These are phyloP conservation scores for Penicillium sp. DNA, from an alignment of 2,329 filamentous ascomycete species.

Conservation along the genomic window DNA sequence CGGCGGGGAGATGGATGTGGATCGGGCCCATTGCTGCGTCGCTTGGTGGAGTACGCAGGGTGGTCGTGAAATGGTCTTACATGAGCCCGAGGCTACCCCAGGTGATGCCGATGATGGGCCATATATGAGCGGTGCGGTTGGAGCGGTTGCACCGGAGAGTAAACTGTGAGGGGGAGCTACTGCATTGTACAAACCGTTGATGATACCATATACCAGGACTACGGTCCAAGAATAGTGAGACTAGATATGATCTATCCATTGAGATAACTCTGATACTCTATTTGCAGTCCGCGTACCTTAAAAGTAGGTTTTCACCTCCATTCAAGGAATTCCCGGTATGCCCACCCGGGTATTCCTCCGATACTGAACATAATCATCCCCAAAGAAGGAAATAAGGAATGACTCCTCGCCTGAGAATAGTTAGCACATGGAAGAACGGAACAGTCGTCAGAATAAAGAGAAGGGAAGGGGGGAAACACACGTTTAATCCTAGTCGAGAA, in stretches of 20 bases:
- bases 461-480: slow-evolving; percentile 45
- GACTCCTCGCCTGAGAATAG: slow-evolving; percentile 72
- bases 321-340: slow-evolving; percentile 73
- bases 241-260: too few relatives aligned
- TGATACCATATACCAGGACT: slow-evolving; percentile 8
- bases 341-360: slow-evolving; percentile 70
- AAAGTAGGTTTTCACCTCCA: too few relatives aligned
- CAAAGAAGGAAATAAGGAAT: slow-evolving; percentile 80
- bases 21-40: slow-evolving; percentile 76
- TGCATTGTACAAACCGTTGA: neutral
- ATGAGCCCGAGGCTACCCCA: slow-evolving; percentile 38
- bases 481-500: slow-evolving; percentile 73
- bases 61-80: slow-evolving; percentile 61
- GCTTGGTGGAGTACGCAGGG: slow-evolving; percentile 80
- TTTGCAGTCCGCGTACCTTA: neutral
- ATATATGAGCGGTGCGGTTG: slow-evolving; percentile 62
- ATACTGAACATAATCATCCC: slow-evolving; percentile 78
- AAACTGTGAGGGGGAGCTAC: slow-evolving; percentile 49
- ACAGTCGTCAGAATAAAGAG: neutral
- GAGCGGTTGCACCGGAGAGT: slow-evolving; percentile 43
- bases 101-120: slow-evolving; percentile 34
- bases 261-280: too few relatives aligned
- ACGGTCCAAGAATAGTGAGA: too few relatives aligned
- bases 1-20: slow-evolving; percentile 85
- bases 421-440: neutral